phyloP scores from a whole-genome alignment of 371 early-diverging fungal species.

The Mortierella sp. region DNA sequence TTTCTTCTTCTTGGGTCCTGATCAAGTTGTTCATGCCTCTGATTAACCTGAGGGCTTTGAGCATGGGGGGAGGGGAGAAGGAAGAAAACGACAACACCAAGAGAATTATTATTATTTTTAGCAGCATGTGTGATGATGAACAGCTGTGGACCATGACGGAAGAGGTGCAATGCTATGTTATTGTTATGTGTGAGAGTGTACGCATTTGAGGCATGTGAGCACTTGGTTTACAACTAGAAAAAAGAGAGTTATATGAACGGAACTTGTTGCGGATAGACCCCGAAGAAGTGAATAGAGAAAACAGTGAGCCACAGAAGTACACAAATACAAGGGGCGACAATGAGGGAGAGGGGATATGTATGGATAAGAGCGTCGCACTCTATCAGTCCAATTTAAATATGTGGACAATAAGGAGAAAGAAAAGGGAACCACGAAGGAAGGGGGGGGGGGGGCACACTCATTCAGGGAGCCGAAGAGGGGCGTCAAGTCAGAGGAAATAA shows the following conservation, averaged over 20 bases:
- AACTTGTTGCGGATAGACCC: conserved; percentile 1
- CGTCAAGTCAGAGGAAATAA: no score
- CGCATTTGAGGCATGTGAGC: neutral
- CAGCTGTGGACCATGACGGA: neutral
- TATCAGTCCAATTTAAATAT: no score
- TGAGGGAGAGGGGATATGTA: neutral
- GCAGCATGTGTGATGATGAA: neutral
- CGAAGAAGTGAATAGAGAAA: neutral
- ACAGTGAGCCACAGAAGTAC: conserved; percentile 1
- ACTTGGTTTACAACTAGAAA: neutral
- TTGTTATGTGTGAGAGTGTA: neutral
- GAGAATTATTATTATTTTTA: no score
- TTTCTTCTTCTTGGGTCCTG: neutral
- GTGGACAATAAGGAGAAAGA: no score
- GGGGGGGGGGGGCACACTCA: no score
- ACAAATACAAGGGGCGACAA: neutral
- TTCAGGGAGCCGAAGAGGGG: no score
- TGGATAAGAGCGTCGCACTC: neutral
- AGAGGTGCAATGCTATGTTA: neutral
- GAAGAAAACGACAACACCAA: no score
- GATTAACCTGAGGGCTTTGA: no score
- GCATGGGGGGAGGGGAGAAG: no score
- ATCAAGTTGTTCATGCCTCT: no score
- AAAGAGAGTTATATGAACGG: conserved; percentile 3
- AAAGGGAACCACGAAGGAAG: no score